Percentiles rank a stretch among this genome's conserved stretches.
phyloP scores from a whole-genome alignment of 202 grass and related monocot species.

The Zoysia matrella region DNA sequence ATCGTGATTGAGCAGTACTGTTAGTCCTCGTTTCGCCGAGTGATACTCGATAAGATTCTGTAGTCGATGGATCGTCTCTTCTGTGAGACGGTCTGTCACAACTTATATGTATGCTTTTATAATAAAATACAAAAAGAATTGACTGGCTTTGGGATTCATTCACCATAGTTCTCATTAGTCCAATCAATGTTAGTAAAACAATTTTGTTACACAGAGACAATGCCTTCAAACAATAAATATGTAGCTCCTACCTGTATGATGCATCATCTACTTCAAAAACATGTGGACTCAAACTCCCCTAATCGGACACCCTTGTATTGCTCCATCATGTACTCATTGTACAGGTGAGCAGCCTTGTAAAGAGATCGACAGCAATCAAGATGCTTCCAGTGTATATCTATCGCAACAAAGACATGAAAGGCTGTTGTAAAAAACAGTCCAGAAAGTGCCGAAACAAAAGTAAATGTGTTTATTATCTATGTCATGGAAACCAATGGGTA shows the following conservation, averaged over 20 bases:
- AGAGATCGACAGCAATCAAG: too few species aligned
- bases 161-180: conserved; percentile 81
- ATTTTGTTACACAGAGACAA: conserved; percentile 7
- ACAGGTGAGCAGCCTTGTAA: too few species aligned
- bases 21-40: too few species aligned
- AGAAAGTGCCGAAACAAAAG: conserved; percentile 29
- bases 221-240: conserved; percentile 30
- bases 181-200: conserved; percentile 36
- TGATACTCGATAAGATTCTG: too few species aligned
- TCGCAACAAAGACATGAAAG: conserved; percentile 46
- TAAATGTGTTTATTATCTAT: conserved; percentile 25
- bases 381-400: too few species aligned
- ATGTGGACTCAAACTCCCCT: conserved; percentile 98
- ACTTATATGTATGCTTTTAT: too few species aligned
- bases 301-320: too few species aligned
- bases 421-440: conserved; percentile 23
- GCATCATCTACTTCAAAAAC: conserved; percentile 95
- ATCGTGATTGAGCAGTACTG: too few species aligned
- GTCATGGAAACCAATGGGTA: conserved; percentile 6
- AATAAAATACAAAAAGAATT: conserved; percentile 89
- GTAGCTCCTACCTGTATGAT: conserved; percentile 73
- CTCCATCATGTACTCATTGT: too few species aligned
- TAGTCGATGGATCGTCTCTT: too few species aligned
- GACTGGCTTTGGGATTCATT: conserved; percentile 85
- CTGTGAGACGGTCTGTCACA: too few species aligned